Conservation (phyloP, 2,329 filamentous ascomycete genomes). For the Thermoascus crustaceus region DNA sequence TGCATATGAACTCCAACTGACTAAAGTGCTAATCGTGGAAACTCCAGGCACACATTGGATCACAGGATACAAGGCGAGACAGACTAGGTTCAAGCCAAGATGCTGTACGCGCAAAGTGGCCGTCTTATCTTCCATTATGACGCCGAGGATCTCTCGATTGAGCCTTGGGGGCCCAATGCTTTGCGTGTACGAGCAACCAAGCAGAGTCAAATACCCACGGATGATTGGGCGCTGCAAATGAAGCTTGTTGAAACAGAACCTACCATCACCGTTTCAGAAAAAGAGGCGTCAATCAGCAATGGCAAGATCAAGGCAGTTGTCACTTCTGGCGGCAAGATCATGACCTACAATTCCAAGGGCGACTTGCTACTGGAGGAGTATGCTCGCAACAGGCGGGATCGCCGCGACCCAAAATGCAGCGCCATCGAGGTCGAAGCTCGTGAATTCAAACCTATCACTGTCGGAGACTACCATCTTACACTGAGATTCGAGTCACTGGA, state of each 20-base stretch:
- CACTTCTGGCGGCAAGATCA: slow-evolving; percentile 38
- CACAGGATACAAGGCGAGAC: no score
- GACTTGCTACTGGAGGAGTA: slow-evolving; percentile 42
- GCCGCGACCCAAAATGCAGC: slow-evolving; percentile 46
- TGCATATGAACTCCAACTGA: no score
- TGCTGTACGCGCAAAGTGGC: no score
- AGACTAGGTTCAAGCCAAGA: no score
- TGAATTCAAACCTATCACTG: slow-evolving; percentile 46
- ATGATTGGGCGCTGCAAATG: slow-evolving; percentile 13
- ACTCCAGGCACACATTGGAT: no score
- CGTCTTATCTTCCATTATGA: no score
- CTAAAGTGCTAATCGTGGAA: no score
- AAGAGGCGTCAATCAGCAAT: no score
- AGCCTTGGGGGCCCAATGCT: slow-evolving; percentile 16
- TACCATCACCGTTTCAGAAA: no score
- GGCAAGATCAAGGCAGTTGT: slow-evolving; percentile 37
- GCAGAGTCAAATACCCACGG: slow-evolving; percentile 9
- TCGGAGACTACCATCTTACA: slow-evolving; percentile 46
- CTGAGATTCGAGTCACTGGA: slow-evolving; percentile 45
- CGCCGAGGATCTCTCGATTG: no score
- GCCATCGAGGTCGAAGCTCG: slow-evolving; percentile 45
- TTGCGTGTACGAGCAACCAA: slow-evolving; percentile 16
- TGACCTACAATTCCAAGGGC: slow-evolving; percentile 29
- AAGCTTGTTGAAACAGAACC: background rate
- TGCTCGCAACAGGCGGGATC: slow-evolving; percentile 37